These are phyloP conservation scores for Eutrema japonicum DNA, from an alignment of 345 rosid genomes.

Conservation along the genomic window DNA sequence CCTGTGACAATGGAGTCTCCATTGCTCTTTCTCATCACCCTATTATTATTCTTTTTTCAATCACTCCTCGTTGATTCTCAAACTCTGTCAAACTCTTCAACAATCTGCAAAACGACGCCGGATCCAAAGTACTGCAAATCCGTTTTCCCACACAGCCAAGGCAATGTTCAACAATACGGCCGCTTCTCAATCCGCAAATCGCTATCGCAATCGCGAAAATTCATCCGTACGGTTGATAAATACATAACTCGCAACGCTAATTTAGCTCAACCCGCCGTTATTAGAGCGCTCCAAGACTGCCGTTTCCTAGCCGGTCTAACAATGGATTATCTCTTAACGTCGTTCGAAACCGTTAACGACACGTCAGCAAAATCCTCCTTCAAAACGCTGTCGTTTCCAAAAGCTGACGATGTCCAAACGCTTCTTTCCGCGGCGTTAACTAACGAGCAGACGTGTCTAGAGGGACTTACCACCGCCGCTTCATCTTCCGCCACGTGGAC, in stretches of 20 bases:
- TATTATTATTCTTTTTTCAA: conserved; percentile 14
- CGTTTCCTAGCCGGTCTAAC: conserved; percentile 58
- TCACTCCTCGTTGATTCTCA: conserved; percentile 25
- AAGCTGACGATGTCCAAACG: conserved; percentile 76
- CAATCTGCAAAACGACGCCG: conserved; percentile 60
- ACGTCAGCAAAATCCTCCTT: conserved; percentile 35
- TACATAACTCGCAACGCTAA: conserved; percentile 52
- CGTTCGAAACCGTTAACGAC: conserved; percentile 53
- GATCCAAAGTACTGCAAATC: conserved; percentile 69
- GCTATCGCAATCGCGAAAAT: conserved; percentile 60
- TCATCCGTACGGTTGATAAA: conserved; percentile 52
- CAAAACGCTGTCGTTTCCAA: conserved; percentile 42
- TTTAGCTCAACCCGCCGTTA: conserved; percentile 49
- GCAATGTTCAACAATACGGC: conserved; percentile 59
- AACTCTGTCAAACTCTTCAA: conserved; percentile 42
- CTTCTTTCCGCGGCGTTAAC: conserved; percentile 78
- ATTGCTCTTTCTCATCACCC: conserved; percentile 16
- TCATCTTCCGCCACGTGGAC: conserved; percentile 53
- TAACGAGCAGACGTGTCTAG: conserved; percentile 77
- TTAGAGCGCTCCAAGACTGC: conserved; percentile 83
- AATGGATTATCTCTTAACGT: conserved; percentile 58
- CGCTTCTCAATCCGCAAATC: conserved; percentile 68
- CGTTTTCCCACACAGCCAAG: conserved; percentile 52
- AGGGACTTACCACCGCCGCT: conserved; percentile 59
- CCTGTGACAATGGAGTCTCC: conserved; percentile 23